Evolutionary conservation across 1,139 yeast species (phyloP).

Genomic region (Geotrichum klebahnii): DNA sequence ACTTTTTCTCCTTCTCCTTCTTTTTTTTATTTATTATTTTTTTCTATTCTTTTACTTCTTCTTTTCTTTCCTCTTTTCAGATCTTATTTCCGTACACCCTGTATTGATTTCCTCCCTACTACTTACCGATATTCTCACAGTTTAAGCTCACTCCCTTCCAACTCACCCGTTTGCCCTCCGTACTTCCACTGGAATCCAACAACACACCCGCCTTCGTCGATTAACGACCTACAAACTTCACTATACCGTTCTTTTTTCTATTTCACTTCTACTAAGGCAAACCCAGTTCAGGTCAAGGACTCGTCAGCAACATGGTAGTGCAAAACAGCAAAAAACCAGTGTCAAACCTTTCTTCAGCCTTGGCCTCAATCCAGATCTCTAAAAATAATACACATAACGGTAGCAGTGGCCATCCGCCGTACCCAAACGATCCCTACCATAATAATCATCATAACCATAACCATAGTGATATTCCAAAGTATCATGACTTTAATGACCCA

Average conservation of each 20-base stretch:
- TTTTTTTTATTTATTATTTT: background rate
- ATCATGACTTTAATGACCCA: no score
- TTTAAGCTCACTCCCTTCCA: no score
- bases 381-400: slow-evolving; percentile 4
- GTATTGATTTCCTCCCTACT: background rate
- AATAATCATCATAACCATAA: slow-evolving; percentile 9
- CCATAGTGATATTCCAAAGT: slow-evolving; percentile 12
- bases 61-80: background rate
- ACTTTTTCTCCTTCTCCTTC: background rate
- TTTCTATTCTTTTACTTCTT: background rate
- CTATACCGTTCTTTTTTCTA: background rate
- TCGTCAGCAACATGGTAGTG: slow-evolving; percentile 11
- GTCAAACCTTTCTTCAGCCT: slow-evolving; percentile 37
- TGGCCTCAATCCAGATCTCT: slow-evolving; percentile 33
- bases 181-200: no score
- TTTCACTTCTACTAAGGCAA: no score
- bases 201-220: background rate
- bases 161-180: no score
- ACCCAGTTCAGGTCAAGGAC: no score
- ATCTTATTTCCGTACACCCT: background rate
- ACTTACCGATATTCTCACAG: no score
- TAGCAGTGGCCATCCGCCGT: background rate
- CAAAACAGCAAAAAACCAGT: slow-evolving; percentile 24
- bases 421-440: slow-evolving; percentile 11
- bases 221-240: background rate